A percentile compares a stretch with the other conserved stretches of the same genome.
phyloP scores from a whole-genome alignment of 1,139 yeast species.

The Geotrichum restrictum region DNA sequence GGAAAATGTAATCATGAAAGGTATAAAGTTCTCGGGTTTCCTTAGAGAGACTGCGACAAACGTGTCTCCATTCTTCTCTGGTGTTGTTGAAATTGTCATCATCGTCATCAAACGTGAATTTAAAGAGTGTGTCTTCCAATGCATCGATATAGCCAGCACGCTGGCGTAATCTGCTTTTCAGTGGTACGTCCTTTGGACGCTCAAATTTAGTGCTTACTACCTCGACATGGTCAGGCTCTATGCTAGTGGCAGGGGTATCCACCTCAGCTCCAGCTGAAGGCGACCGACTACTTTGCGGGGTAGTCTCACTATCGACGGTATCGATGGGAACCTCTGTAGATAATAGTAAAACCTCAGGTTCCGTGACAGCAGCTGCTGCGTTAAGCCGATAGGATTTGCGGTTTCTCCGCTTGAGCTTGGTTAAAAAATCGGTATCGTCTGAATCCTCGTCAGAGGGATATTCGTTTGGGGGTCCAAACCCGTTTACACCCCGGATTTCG shows the following conservation, averaged over 20 bases:
- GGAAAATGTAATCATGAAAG: slow-evolving; percentile 17
- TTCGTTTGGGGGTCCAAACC: slow-evolving; percentile 12
- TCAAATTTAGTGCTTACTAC: neutral
- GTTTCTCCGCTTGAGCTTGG: slow-evolving; percentile 18
- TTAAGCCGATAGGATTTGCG: slow-evolving; percentile 1
- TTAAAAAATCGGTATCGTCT: slow-evolving; percentile 14
- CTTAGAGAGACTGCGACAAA: slow-evolving; percentile 9
- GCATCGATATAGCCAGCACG: slow-evolving; percentile 5
- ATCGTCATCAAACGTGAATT: slow-evolving; percentile 19
- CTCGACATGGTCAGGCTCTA: slow-evolving; percentile 8
- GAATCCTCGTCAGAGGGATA: slow-evolving; percentile 14
- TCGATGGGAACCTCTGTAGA: neutral
- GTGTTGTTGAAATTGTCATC: slow-evolving; percentile 17
- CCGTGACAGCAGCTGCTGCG: neutral
- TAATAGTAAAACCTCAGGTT: neutral
- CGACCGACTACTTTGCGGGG: slow-evolving; percentile 8
- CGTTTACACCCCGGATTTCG: slow-evolving; percentile 34
- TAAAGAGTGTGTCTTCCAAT: slow-evolving; percentile 11
- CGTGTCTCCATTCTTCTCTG: slow-evolving; percentile 15
- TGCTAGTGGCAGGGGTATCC: slow-evolving; percentile 17
- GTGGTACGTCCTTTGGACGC: slow-evolving; percentile 11
- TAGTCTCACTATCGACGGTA: slow-evolving; percentile 7
- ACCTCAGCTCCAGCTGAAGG: slow-evolving; percentile 9
- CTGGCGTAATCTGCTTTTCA: slow-evolving; percentile 16
- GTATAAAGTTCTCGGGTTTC: slow-evolving; percentile 14